These are phyloP conservation scores for Ustilago trichophora DNA, from an alignment of 1,284 basidiomycete genomes.

Conservation along the genomic window DNA sequence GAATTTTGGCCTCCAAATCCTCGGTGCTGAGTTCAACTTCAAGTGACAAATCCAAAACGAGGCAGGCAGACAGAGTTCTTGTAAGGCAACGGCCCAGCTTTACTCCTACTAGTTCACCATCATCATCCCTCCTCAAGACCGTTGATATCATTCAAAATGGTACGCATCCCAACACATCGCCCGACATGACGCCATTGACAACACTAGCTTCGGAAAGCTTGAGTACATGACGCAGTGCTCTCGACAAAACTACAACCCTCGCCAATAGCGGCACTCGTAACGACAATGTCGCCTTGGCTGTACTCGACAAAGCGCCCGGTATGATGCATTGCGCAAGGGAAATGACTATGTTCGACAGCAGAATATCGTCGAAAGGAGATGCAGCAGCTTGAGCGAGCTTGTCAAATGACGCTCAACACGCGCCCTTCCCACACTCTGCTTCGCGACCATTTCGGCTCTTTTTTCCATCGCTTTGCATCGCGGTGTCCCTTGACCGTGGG, in stretches of 20 bases:
- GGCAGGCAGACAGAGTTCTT: not conserved
- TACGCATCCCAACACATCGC: constrained; percentile 48
- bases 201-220: constrained; percentile 1
- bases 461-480: constrained; percentile 38
- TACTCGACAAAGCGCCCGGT: constrained; percentile 25
- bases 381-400: constrained; percentile 8
- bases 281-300: constrained; percentile 27
- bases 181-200: constrained; percentile 10
- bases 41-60: too few species aligned
- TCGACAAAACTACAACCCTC: constrained; percentile 1
- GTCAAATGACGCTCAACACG: constrained; percentile 3
- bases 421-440: constrained; percentile 20
- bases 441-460: constrained; percentile 13
- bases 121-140: constrained; percentile 42
- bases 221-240: constrained; percentile 32
- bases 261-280: constrained; percentile 20
- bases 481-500: constrained; percentile 23
- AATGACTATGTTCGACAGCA: too few species aligned
- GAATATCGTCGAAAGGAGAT: constrained; percentile 20
- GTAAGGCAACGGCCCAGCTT: not conserved
- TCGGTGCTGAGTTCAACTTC: too few species aligned
- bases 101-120: constrained; percentile 10
- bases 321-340: too few species aligned
- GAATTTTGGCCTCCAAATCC: too few species aligned
- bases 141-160: constrained; percentile 52